Evolutionary conservation across 2,329 filamentous ascomycete species (phyloP).

Genomic region (Thermothelomyces thermophilus): DNA sequence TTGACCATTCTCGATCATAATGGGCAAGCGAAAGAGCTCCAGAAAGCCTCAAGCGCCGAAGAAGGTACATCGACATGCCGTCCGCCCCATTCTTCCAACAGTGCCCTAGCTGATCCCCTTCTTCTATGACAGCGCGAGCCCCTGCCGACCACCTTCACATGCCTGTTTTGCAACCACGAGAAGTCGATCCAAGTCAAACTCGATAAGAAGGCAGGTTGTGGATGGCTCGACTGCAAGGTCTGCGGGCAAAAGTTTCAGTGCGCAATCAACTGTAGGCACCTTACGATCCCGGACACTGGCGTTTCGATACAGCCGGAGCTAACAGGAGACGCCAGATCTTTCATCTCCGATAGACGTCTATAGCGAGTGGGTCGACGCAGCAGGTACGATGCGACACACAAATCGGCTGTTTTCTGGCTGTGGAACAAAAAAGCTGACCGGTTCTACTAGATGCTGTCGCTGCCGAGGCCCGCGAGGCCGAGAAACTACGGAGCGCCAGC

Average conservation of each 20-base stretch:
- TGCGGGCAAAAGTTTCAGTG: conserved; percentile 94
- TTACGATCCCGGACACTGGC: background rate
- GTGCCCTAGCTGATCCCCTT: background rate
- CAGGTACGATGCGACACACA: conserved; percentile 37
- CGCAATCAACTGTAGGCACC: conserved; percentile 72
- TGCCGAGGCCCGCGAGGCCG: conserved; percentile 14
- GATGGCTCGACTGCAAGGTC: conserved; percentile 80
- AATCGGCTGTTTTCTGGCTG: background rate
- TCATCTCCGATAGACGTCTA: conserved; percentile 93
- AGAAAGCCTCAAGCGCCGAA: conserved; percentile 75
- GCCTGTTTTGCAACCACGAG: conserved; percentile 97
- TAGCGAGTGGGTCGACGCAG: conserved; percentile 93
- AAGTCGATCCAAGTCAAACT: conserved; percentile 85
- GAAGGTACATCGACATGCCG: conserved; percentile 52
- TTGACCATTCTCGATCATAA: conserved; percentile 20
- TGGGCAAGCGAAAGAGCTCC: conserved; percentile 92
- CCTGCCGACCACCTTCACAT: conserved; percentile 80
- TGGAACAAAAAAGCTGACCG: background rate
- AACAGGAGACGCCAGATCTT: conserved; percentile 53
- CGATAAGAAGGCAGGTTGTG: conserved; percentile 86
- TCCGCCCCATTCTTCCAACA: background rate
- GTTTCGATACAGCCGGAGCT: background rate
- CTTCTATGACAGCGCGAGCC: conserved; percentile 51
- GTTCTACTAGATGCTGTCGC: conserved; percentile 26
- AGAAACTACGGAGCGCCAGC: background rate